Conservation (phyloP, 768 basidiomycete genomes). For the Dioszegia hungarica region DNA sequence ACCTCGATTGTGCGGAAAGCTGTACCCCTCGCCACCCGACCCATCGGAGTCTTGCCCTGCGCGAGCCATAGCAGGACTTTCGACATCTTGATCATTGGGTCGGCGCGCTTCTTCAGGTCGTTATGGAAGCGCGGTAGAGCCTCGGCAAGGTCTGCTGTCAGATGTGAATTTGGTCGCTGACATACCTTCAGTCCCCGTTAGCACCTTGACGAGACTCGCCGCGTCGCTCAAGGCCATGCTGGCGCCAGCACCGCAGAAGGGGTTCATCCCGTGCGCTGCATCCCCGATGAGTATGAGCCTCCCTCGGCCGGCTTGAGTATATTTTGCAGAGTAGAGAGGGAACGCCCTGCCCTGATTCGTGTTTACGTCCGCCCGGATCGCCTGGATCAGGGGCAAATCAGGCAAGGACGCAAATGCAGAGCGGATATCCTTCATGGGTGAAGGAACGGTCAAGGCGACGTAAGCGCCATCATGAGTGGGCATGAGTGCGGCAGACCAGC, state of each 20-base stretch:
- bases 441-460: slow-evolving; percentile 15
- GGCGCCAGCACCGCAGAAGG: slow-evolving; percentile 24
- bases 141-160: slow-evolving; percentile 2
- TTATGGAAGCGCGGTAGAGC: not conserved
- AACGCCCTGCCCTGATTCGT: not conserved
- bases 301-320: slow-evolving; percentile 11
- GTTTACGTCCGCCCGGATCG: not conserved
- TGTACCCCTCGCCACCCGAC: not conserved
- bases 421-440: not conserved
- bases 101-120: slow-evolving; percentile 4
- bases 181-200: not conserved
- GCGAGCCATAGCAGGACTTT: slow-evolving; percentile 16
- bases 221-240: slow-evolving; percentile 21
- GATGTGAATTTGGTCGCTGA: not conserved
- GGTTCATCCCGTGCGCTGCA: slow-evolving; percentile 21
- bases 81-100: slow-evolving; percentile 13
- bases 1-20: slow-evolving; percentile 13
- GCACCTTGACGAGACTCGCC: slow-evolving; percentile 8
- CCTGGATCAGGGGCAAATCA: not conserved
- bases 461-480: slow-evolving; percentile 5
- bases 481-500: slow-evolving; percentile 17
- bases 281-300: slow-evolving; percentile 25
- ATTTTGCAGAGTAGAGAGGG: not conserved
- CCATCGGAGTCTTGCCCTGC: slow-evolving; percentile 11
- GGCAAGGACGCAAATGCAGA: not conserved